These are phyloP conservation scores for Akanthomyces uredinophilus DNA, from an alignment of 2,329 filamentous ascomycete genomes.

Conservation along the genomic window DNA sequence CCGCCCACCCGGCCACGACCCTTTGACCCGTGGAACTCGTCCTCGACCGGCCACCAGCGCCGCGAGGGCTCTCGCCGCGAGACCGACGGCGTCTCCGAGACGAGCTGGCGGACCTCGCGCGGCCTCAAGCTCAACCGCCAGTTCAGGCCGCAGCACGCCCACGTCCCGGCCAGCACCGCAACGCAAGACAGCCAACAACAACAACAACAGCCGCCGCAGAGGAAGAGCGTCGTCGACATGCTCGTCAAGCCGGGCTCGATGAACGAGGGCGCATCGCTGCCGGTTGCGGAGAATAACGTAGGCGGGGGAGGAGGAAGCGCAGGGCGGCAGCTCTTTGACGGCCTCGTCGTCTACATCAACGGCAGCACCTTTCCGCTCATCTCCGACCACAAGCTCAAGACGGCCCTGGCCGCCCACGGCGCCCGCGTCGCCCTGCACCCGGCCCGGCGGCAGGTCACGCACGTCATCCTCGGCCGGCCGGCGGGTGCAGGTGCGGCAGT, in stretches of 20 bases:
- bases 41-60: slow-evolving; percentile 72
- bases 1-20: slow-evolving; percentile 37
- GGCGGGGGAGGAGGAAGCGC: slow-evolving; percentile 9
- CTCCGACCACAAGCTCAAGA: slow-evolving; percentile 82
- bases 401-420: slow-evolving; percentile 68
- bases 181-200: slow-evolving; percentile 26
- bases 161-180: slow-evolving; percentile 20
- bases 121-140: slow-evolving; percentile 56
- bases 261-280: slow-evolving; percentile 18
- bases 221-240: slow-evolving; percentile 50
- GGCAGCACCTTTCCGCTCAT: slow-evolving; percentile 76
- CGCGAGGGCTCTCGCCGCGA: slow-evolving; percentile 5
- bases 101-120: slow-evolving; percentile 66
- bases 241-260: slow-evolving; percentile 42
- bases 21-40: slow-evolving; percentile 69
- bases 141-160: slow-evolving; percentile 29
- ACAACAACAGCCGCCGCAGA: not conserved
- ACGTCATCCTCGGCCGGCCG: slow-evolving; percentile 72
- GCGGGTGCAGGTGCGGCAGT: slow-evolving; percentile 31
- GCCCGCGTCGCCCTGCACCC: slow-evolving; percentile 66
- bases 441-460: slow-evolving; percentile 70
- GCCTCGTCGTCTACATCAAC: slow-evolving; percentile 77
- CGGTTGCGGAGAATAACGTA: not conserved
- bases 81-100: slow-evolving; percentile 61
- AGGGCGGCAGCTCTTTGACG: slow-evolving; percentile 54